Conservation (phyloP, 225 moss, liverwort and hornwort species). For the Bryoerythrophyllum caledonicum region DNA sequence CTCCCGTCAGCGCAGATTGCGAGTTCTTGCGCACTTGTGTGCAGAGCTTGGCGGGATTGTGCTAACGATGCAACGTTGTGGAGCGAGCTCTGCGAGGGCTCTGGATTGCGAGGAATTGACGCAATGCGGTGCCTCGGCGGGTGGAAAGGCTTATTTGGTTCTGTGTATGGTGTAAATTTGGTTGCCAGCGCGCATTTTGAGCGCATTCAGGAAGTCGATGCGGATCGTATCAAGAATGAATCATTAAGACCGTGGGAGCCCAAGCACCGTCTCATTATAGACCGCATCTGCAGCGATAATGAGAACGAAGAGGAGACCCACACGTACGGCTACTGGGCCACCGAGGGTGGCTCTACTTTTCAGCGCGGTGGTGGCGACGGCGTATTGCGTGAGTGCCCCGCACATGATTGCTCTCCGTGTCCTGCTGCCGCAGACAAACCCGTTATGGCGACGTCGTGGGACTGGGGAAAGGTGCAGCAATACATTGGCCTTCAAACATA, state of each 20-base stretch:
- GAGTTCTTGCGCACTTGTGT: conserved; percentile 65
- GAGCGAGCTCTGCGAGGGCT: conserved; percentile 54
- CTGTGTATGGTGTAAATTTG: conserved; percentile 63
- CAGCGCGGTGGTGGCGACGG: conserved; percentile 79
- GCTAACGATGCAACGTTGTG: conserved; percentile 47
- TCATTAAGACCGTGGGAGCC: conserved; percentile 54
- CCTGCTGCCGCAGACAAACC: conserved; percentile 42
- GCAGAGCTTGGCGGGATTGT: conserved; percentile 59
- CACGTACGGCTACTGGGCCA: conserved; percentile 59
- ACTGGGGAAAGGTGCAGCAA: conserved; percentile 75
- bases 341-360: conserved; percentile 70
- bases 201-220: conserved; percentile 63
- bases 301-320: conserved; percentile 64
- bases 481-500: conserved; percentile 58
- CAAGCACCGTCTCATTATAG: conserved; percentile 50
- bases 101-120: conserved; percentile 53
- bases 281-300: conserved; percentile 58
- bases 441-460: conserved; percentile 68
- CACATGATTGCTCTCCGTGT: conserved; percentile 45
- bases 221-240: conserved; percentile 41
- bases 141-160: conserved; percentile 62
- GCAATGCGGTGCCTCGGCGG: conserved; percentile 52
- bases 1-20: conserved; percentile 63
- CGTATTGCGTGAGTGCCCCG: conserved; percentile 60
- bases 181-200: conserved; percentile 64